Percentiles rank a stretch among this genome's conserved stretches.
phyloP scores from a whole-genome alignment of 1,284 basidiomycete genomes.

The Ganoderma lingzhi region DNA sequence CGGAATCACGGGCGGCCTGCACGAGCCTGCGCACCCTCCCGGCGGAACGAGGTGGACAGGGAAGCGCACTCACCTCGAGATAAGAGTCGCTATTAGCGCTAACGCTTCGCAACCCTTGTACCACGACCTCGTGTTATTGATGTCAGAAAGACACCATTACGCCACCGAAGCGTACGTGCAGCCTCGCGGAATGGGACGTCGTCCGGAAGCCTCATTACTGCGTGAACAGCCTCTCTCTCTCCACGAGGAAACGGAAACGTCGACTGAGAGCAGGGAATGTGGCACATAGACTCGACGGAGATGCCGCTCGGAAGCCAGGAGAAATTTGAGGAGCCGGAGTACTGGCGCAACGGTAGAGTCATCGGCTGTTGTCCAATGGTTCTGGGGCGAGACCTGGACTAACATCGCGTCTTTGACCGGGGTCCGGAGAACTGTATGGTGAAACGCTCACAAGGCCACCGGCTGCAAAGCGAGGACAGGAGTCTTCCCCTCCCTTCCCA shows the following conservation, averaged over 20 bases:
- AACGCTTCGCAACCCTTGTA: constrained; percentile 3
- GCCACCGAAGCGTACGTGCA: constrained; percentile 9
- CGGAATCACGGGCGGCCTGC: background rate
- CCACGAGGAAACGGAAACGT: background rate
- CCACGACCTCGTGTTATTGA: constrained; percentile 2
- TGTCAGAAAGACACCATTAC: constrained; percentile 8
- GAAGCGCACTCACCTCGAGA: background rate
- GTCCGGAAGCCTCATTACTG: constrained; percentile 4
- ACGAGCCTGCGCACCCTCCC: background rate
- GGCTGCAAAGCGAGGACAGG: constrained; percentile 18
- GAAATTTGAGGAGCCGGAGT: background rate
- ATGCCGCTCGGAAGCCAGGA: background rate
- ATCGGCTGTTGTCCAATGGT: background rate
- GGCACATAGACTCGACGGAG: background rate
- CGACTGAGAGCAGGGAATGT: background rate
- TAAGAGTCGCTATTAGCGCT: background rate
- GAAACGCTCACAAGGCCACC: constrained; percentile 20
- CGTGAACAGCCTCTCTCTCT: constrained; percentile 3
- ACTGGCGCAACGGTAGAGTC: background rate
- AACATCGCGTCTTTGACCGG: background rate
- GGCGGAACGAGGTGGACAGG: background rate
- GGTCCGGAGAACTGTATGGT: background rate
- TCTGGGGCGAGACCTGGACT: constrained; percentile 1
- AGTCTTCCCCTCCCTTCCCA: constrained; percentile 18
- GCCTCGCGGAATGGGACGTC: background rate